phyloP scores from a whole-genome alignment of 768 basidiomycete genomes.

The Trametopsis cervina region DNA sequence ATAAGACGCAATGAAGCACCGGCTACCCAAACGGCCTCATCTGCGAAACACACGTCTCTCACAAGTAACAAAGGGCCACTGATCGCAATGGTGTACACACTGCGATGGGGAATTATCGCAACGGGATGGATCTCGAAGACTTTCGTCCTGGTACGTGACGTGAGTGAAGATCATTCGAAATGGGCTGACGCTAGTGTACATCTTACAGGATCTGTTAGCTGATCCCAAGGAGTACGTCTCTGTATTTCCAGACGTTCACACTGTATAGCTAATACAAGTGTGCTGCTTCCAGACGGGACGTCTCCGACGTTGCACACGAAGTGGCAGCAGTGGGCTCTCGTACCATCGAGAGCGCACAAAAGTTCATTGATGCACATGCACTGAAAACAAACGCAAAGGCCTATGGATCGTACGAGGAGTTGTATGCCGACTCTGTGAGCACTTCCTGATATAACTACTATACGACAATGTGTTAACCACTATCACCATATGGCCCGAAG shows the following conservation, averaged over 20 bases:
- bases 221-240: conserved; percentile 61
- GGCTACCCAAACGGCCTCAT: neutral
- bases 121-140: conserved; percentile 64
- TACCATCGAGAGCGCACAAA: conserved; percentile 54
- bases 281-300: conserved; percentile 42
- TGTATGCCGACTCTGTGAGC: conserved; percentile 61
- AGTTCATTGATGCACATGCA: conserved; percentile 54
- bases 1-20: neutral
- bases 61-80: conserved; percentile 23
- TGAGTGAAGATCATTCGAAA: too few species aligned
- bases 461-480: neutral
- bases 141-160: conserved; percentile 58
- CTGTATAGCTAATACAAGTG: neutral
- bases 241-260: too few species aligned
- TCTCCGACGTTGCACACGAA: conserved; percentile 61
- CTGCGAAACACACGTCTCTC: neutral
- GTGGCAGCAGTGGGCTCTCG: conserved; percentile 76
- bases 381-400: conserved; percentile 52
- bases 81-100: conserved; percentile 23
- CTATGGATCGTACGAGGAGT: conserved; percentile 67
- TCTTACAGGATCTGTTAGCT: conserved; percentile 62
- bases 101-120: conserved; percentile 86
- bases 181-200: neutral
- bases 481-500: conserved; percentile 25
- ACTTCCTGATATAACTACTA: conserved; percentile 4